Evolutionary conservation across 2,329 filamentous ascomycete species (phyloP).

Genomic region (Trichoderma guizhouense): DNA sequence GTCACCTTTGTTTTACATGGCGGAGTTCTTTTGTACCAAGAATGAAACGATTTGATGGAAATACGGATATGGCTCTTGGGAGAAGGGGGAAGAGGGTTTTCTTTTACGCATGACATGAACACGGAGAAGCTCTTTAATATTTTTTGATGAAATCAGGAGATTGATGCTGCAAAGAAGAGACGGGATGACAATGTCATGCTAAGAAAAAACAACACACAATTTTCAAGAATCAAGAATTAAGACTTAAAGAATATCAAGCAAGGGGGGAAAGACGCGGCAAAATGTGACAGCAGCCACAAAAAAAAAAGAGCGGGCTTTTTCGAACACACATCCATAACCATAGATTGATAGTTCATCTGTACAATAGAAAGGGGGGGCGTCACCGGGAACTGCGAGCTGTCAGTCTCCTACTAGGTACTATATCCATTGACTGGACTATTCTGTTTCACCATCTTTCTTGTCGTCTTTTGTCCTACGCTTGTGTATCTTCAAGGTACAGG

Average conservation of each 20-base stretch:
- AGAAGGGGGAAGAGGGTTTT: neutral
- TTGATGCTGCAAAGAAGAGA: neutral
- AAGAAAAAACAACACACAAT: conserved; percentile 15
- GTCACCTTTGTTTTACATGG: neutral
- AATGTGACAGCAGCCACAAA: neutral
- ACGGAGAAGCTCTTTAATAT: neutral
- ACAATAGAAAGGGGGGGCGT: neutral
- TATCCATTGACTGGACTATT: neutral
- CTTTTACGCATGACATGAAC: neutral
- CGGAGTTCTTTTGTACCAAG: conserved; percentile 11
- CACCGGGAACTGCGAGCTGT: neutral
- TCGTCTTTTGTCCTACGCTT: neutral
- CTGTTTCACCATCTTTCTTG: neutral
- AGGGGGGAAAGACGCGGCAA: neutral
- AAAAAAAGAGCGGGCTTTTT: neutral
- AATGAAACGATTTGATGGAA: neutral
- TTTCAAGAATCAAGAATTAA: neutral
- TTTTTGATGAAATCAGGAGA: conserved; percentile 1
- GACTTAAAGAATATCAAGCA: neutral
- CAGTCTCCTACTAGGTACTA: neutral
- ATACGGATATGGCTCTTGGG: neutral
- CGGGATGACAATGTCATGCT: neutral
- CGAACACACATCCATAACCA: neutral
- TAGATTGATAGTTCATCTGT: conserved; percentile 14
- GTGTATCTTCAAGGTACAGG: neutral